These are phyloP conservation scores for Mariannaea elegans DNA, from an alignment of 2,329 filamentous ascomycete species.

Conservation along the genomic window DNA sequence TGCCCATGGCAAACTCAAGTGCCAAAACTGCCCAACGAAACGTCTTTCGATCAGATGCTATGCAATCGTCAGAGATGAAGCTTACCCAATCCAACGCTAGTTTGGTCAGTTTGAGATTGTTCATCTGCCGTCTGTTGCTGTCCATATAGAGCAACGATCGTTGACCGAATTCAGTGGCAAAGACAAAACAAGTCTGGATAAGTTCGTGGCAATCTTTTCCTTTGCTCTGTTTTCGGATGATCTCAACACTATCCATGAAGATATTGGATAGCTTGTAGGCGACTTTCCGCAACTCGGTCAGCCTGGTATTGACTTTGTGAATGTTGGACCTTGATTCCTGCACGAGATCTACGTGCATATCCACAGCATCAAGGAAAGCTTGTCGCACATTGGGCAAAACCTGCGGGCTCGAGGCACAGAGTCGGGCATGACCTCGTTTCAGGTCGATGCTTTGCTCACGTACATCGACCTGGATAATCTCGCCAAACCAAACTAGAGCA, in stretches of 20 bases:
- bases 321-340: slow-evolving; percentile 94
- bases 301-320: slow-evolving; percentile 86
- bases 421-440: slow-evolving; percentile 83
- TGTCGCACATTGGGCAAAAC: slow-evolving; percentile 80
- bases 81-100: slow-evolving; percentile 96
- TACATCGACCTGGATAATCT: slow-evolving; percentile 74
- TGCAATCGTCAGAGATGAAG: slow-evolving; percentile 97
- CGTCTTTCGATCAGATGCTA: slow-evolving; percentile 91
- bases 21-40: slow-evolving; percentile 98
- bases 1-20: slow-evolving; percentile 95
- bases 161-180: slow-evolving; percentile 98
- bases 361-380: slow-evolving; percentile 79
- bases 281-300: slow-evolving; percentile 94
- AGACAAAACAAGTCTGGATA: slow-evolving; percentile 97
- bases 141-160: slow-evolving; percentile 96
- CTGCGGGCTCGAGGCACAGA: slow-evolving; percentile 89
- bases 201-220: slow-evolving; percentile 92
- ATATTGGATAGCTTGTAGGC: slow-evolving; percentile 96
- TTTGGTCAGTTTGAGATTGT: slow-evolving; percentile 93
- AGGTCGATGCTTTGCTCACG: slow-evolving; percentile 84
- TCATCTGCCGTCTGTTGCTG: slow-evolving; percentile 93
- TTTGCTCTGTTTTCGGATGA: slow-evolving; percentile 84
- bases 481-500: slow-evolving; percentile 82
- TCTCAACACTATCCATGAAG: slow-evolving; percentile 98
- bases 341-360: slow-evolving; percentile 85